Base-by-base conservation (phyloP, 1,284 basidiomycete species). In the Sporisorium iseilematis-ciliati region DNA sequence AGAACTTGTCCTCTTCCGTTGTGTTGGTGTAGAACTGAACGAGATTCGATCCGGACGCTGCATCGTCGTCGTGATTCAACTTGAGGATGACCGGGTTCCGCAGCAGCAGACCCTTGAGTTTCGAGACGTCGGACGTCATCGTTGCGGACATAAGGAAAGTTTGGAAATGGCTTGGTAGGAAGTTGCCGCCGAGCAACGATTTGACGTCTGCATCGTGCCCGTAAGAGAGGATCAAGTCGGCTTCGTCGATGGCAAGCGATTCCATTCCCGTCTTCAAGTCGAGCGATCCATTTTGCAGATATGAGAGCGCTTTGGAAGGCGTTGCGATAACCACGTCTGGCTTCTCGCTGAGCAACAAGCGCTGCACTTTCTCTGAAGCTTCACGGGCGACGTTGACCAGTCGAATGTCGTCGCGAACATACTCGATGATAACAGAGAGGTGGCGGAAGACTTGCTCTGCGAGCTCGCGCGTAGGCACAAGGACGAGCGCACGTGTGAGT, bases 111-210 rank as follows among this genome's bases (percentile, higher is more conserved):
- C 94, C 93, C 85, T 97, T 96, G 62, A 99, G 88, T 70, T 91
- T 89, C 81, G 95, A 92, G 4, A 99, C 93, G 80, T 99, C 97
- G 78, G 95, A 92, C 20, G 94, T 95, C 90, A 99, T 92, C 0
- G 97, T 99, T 3, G 97, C 97, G 83, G 93, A 95, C 94, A 99
- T 97, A 52, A 99, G 88, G 86, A 96, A 96, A 8, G 93, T 93
- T 85, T 99, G 97, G 80, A 92, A 94, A 48, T 96, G 89, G 80
- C 92, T 92, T 14, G 96, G 95, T 7, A 99, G 88, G 38, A 72
- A 80, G 56, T 71, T 73, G 21, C 91, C 92, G 56, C 88, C 89
- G 75, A 97, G 91, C 52, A 99, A 92, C 62, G 92, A 89, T 42
- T 91, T 90, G 45, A 98, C 90, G 79, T 97, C 95, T 77, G 93